Base-by-base conservation (phyloP, 2,329 filamentous ascomycete species). In the Colletotrichum falcatum region DNA sequence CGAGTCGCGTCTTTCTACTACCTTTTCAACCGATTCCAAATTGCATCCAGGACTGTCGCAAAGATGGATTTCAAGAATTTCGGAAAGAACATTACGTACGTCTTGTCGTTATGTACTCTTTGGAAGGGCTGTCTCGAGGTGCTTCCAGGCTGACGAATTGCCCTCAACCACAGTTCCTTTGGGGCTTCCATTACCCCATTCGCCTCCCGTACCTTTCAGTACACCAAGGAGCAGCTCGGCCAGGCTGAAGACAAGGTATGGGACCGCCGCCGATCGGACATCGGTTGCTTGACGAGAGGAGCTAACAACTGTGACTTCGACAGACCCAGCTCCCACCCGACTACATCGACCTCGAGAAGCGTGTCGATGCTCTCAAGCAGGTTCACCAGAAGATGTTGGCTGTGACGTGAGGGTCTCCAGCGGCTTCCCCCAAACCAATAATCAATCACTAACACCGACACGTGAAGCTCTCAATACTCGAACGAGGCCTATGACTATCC, bases 331-430 rank as follows among this genome's bases (percentile, higher is more conserved):
- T 99, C 53, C 96, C 96, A 55, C 92, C 95, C 76, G 96, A 98
- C 83, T 99, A 99, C 83, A 93, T 98, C 80, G 95, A 98, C 83
- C 92, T 99, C 73, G 96, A 99, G 89, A 98, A 98, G 89, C 92
- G 95, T 75, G 94, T 98, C 78, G 96, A 99, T 89, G 96, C 96
- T 70, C 87, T 99, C 80, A 98, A 97, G 87, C 91, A 93, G 79
- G 96, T 97, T 71, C 96, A 99, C 83, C 94, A 97, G 85, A 97
- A 97, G 87, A 93, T 99, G 87, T 90, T 99, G 73, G 90, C 94
- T 76, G 96, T 98, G 80, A 99, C 96, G 93, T 97, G 86, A 84
- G 92, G 89, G 65, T 69, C 51, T 71, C 58, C 23, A 65, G 30
- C 35, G 26, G 23, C 12, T 12, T 26, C 5, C 53, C 11, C n/a